Percentiles rank a stretch among this genome's conserved stretches.
These are phyloP conservation scores for Alisma plantagoaquatica DNA, from an alignment of 106 monocot genomes.

Conservation along the genomic window DNA sequence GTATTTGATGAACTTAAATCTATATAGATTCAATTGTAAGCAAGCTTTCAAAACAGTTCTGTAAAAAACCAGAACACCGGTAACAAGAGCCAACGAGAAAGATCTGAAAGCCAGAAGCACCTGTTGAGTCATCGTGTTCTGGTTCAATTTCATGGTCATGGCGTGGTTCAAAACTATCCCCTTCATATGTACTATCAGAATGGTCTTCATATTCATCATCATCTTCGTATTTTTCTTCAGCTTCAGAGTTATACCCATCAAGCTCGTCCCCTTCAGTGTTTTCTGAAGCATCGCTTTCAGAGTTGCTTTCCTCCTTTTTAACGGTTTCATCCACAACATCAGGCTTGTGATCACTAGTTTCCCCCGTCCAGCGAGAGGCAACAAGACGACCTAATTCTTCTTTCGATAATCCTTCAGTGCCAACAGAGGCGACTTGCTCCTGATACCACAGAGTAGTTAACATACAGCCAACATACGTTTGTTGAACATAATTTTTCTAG, in stretches of 20 bases:
- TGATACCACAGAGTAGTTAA: no score
- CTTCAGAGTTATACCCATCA: constrained; percentile 47
- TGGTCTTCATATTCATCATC: constrained; percentile 31
- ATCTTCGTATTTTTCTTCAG: constrained; percentile 41
- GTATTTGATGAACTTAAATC: constrained; percentile 35
- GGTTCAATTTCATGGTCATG: constrained; percentile 30
- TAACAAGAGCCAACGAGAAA: not conserved
- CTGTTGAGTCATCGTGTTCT: constrained; percentile 17
- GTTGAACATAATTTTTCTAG: no score
- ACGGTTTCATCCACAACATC: constrained; percentile 26
- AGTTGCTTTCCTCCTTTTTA: constrained; percentile 24
- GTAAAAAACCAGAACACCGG: no score
- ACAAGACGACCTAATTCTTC: constrained; percentile 92
- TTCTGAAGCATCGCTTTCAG: constrained; percentile 16
- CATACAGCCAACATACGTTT: no score
- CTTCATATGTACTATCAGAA: constrained; percentile 43
- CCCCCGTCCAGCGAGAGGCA: constrained; percentile 98
- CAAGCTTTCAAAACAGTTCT: no score
- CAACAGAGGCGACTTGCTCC: constrained; percentile 19
- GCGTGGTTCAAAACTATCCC: constrained; percentile 30
- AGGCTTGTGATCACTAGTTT: constrained; percentile 25
- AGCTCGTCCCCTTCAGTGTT: constrained; percentile 29
- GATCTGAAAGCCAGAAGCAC: not conserved
- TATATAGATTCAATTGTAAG: no score
- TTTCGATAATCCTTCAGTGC: constrained; percentile 61